Evolutionary conservation across 345 rosid species (phyloP).

Genomic region (Boechera stricta): DNA sequence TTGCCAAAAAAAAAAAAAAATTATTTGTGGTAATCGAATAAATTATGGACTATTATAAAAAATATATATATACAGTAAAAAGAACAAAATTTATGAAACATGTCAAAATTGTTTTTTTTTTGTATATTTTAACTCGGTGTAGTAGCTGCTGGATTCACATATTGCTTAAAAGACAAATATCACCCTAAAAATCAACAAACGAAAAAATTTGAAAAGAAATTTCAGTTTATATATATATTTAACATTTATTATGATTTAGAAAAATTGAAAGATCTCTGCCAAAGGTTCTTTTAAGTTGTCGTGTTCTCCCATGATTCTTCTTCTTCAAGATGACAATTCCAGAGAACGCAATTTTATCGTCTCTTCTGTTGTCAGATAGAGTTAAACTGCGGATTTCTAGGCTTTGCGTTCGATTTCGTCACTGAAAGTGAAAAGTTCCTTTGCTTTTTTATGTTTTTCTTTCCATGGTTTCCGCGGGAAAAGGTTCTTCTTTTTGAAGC

Average conservation of each 20-base stretch:
- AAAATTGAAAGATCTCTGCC: neutral
- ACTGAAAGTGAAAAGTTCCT: conserved; percentile 17
- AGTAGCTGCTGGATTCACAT: neutral
- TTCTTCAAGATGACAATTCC: conserved; percentile 27
- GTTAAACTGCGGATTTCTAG: conserved; percentile 20
- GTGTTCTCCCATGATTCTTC: conserved; percentile 35
- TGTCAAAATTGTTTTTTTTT: neutral
- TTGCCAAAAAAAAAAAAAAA: no score
- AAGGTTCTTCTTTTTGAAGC: conserved; percentile 20
- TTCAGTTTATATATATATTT: neutral
- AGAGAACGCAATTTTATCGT: conserved; percentile 14
- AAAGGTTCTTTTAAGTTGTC: conserved; percentile 37
- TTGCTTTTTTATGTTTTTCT: neutral
- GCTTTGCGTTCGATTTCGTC: conserved; percentile 20
- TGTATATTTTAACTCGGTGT: no score
- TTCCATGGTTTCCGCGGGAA: conserved; percentile 39
- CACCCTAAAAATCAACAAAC: conserved; percentile 21
- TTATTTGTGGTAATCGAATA: neutral
- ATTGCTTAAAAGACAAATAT: conserved; percentile 31
- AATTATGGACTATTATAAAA: neutral
- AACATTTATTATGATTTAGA: neutral
- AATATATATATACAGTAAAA: neutral
- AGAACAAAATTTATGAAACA: neutral
- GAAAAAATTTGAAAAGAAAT: neutral
- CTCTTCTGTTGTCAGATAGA: neutral